These are phyloP conservation scores for Spergularia bocconei DNA, from an alignment of 148 eudicot genomes.

Conservation along the genomic window DNA sequence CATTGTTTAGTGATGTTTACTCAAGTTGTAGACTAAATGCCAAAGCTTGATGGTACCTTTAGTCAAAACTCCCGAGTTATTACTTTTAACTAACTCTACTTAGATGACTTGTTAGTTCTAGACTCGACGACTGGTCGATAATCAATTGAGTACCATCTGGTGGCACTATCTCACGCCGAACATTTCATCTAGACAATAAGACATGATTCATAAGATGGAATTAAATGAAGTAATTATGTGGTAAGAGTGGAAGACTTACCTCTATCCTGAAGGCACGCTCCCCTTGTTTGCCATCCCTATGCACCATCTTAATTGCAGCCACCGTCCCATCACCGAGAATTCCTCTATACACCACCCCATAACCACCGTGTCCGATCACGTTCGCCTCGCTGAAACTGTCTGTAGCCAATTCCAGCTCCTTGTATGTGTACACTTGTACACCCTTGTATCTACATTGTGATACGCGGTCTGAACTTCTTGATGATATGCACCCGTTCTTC, in stretches of 20 bases:
- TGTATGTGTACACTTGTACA: slow-evolving; percentile 82
- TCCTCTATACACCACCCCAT: slow-evolving; percentile 76
- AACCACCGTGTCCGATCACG: slow-evolving; percentile 65
- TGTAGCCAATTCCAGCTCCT: slow-evolving; percentile 80
- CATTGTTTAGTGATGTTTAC: slow-evolving; percentile 7
- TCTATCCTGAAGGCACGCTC: slow-evolving; percentile 84
- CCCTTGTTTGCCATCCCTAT: slow-evolving; percentile 66
- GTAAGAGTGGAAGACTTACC: slow-evolving; percentile 42
- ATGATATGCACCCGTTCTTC: slow-evolving; percentile 55
- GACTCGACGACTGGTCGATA: not conserved
- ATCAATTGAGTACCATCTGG: too few relatives aligned
- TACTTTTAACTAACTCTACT: not conserved
- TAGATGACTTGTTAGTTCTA: not conserved
- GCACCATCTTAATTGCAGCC: slow-evolving; percentile 74
- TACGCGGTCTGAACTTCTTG: slow-evolving; percentile 32
- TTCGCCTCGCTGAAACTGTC: slow-evolving; percentile 56
- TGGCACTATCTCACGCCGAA: not conserved
- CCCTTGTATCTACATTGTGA: slow-evolving; percentile 42
- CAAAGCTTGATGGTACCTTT: slow-evolving; percentile 17
- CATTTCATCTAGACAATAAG: too few relatives aligned
- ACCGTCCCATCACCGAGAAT: slow-evolving; percentile 60
- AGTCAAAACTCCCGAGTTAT: slow-evolving; percentile 18
- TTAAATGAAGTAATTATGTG: slow-evolving; percentile 7
- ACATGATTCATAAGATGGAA: not conserved
- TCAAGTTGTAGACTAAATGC: slow-evolving; percentile 18